These are phyloP conservation scores for Odonthalia washingtoniensis DNA, from an alignment of 31 red algal species.

Conservation along the genomic window DNA sequence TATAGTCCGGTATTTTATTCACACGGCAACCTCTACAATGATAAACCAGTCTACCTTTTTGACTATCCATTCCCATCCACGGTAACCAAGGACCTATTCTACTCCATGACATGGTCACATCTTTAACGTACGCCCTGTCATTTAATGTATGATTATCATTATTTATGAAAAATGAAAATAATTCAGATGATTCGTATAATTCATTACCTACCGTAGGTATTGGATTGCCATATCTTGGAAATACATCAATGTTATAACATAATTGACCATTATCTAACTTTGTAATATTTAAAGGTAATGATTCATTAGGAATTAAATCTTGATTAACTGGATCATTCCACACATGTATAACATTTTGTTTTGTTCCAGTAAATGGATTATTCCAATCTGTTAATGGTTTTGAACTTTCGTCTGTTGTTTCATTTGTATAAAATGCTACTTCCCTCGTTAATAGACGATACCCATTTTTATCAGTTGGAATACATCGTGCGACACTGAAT, in stretches of 20 bases:
- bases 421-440: slow-evolving; percentile 83
- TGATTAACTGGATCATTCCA: slow-evolving; percentile 96
- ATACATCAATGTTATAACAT: slow-evolving; percentile 87
- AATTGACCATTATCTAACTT: slow-evolving; percentile 58
- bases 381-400: slow-evolving; percentile 67
- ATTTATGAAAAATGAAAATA: slow-evolving; percentile 90
- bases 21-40: slow-evolving; percentile 85
- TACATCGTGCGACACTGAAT: slow-evolving; percentile 86
- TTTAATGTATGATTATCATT: slow-evolving; percentile 40
- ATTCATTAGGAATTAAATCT: slow-evolving; percentile 66
- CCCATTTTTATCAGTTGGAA: slow-evolving; percentile 82
- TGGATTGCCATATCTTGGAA: slow-evolving; percentile 84
- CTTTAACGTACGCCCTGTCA: no score
- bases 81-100: slow-evolving; percentile 96
- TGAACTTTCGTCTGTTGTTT: slow-evolving; percentile 42
- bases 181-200: slow-evolving; percentile 78
- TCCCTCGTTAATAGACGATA: slow-evolving; percentile 92
- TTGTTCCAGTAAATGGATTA: slow-evolving; percentile 74
- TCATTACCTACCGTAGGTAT: slow-evolving; percentile 61
- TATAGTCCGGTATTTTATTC: slow-evolving; percentile 50
- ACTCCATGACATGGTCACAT: slow-evolving; percentile 76
- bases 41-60: slow-evolving; percentile 82
- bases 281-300: slow-evolving; percentile 71
- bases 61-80: slow-evolving; percentile 91
- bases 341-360: slow-evolving; percentile 76